These are phyloP conservation scores for Metschnikowia bowlesiae DNA, from an alignment of 805 yeast species.

Conservation along the genomic window DNA sequence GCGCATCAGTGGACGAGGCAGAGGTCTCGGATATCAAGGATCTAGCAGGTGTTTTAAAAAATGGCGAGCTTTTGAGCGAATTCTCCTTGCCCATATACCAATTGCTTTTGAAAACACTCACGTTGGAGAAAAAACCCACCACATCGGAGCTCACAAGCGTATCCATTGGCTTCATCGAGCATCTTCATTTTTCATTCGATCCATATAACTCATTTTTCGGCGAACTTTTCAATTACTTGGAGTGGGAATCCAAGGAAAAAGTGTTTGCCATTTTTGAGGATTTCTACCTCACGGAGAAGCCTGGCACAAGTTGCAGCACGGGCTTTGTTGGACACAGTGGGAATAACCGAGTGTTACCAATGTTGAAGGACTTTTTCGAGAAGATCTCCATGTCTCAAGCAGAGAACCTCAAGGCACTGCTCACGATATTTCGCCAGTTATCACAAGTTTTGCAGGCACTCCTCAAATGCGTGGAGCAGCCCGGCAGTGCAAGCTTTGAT, in stretches of 20 bases:
- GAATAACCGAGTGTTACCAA: conserved; percentile 28
- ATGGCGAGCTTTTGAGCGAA: conserved; percentile 18
- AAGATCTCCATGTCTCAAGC: conserved; percentile 40
- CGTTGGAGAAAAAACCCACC: conserved; percentile 17
- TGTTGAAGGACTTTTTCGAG: conserved; percentile 42
- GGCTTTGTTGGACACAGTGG: background rate
- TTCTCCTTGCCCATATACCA: conserved; percentile 43
- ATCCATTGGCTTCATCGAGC: conserved; percentile 5
- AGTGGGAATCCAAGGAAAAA: conserved; percentile 25
- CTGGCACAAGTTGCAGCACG: background rate
- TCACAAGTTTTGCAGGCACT: conserved; percentile 21
- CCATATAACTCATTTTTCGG: conserved; percentile 35
- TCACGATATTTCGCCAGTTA: conserved; percentile 21
- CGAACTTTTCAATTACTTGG: conserved; percentile 32
- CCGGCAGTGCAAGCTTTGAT: conserved; percentile 1
- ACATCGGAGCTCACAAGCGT: conserved; percentile 9
- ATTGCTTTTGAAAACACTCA: conserved; percentile 28
- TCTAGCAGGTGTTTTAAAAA: background rate
- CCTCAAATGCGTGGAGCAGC: conserved; percentile 14
- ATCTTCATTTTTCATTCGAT: conserved; percentile 26
- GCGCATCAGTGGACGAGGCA: background rate
- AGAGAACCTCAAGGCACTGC: conserved; percentile 19
- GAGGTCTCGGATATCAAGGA: background rate
- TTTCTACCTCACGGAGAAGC: conserved; percentile 18
- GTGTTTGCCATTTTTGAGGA: conserved; percentile 28